Percentiles rank a stretch among this genome's conserved stretches.
Conservation (phyloP, 192 early-diverging fungal species). For the Pilaira anomala region DNA sequence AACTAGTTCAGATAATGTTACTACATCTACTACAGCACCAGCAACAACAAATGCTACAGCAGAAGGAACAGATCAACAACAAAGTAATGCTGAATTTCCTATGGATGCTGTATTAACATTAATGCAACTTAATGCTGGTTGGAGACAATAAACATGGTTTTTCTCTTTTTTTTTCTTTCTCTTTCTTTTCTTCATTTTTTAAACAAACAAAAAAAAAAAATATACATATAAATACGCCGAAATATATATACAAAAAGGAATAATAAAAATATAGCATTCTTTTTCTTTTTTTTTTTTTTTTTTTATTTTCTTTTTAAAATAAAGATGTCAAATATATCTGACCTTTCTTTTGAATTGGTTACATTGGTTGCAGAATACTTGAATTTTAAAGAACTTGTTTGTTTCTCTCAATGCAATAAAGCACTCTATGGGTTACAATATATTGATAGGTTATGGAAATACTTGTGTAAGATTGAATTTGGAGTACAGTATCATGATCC, state of each 20-base stretch:
- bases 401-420: not conserved
- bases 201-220: slow-evolving; percentile 1
- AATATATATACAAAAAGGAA: not conserved
- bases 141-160: slow-evolving; percentile 29
- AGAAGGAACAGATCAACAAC: slow-evolving; percentile 8
- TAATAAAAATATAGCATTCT: no score
- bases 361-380: slow-evolving; percentile 13
- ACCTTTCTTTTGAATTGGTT: slow-evolving; percentile 8
- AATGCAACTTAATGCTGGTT: slow-evolving; percentile 44
- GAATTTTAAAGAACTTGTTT: not conserved
- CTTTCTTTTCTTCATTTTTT: not conserved
- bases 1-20: not conserved
- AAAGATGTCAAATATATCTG: not conserved
- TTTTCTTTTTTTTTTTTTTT: not conserved
- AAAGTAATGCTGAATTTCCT: slow-evolving; percentile 38
- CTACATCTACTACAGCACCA: not conserved
- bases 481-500: slow-evolving; percentile 16
- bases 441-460: slow-evolving; percentile 19
- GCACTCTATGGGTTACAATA: not conserved
- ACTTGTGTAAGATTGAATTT: slow-evolving; percentile 10
- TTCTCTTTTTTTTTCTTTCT: not conserved
- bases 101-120: slow-evolving; percentile 47
- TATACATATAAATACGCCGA: not conserved
- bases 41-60: not conserved
- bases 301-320: not conserved